Percentiles rank a stretch among this genome's conserved stretches.
Evolutionary conservation across 768 basidiomycete genomes (phyloP).

Genomic region (Xerocomellus amylosporus): DNA sequence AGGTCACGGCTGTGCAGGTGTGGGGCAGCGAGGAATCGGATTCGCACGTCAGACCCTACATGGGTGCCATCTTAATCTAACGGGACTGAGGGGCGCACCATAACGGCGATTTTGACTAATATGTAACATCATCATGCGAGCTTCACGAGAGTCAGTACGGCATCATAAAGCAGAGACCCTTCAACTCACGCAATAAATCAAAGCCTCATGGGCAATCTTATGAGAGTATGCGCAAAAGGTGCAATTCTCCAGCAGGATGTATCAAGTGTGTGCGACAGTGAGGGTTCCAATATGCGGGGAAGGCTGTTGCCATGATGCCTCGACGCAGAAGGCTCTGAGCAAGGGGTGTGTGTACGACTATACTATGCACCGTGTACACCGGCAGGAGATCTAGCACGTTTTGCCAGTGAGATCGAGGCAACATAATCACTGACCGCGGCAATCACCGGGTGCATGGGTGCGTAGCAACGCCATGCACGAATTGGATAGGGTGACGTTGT

Average conservation of each 20-base stretch:
- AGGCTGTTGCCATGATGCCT: slow-evolving; percentile 9
- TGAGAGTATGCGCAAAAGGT: background rate
- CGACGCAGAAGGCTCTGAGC: background rate
- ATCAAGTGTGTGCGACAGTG: background rate
- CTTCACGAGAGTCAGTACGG: background rate
- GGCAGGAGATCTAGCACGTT: background rate
- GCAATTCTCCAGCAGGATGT: slow-evolving; percentile 1
- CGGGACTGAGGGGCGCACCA: background rate
- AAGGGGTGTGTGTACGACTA: background rate
- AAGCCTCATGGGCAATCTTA: background rate
- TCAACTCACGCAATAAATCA: background rate
- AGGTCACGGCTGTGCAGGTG: slow-evolving; percentile 14
- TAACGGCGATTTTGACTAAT: slow-evolving; percentile 1
- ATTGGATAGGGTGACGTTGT: slow-evolving; percentile 4
- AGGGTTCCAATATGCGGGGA: background rate
- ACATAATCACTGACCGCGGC: background rate
- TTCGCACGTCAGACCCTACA: slow-evolving; percentile 13
- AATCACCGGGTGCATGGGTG: slow-evolving; percentile 8
- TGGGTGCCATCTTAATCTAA: background rate
- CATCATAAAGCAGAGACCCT: background rate
- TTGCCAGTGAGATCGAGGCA: slow-evolving; percentile 7
- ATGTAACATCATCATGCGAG: background rate
- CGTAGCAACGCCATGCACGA: background rate
- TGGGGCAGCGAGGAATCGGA: slow-evolving; percentile 13
- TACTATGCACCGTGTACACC: background rate